Evolutionary conservation across 2,329 filamentous ascomycete genomes (phyloP).

Genomic region (Metarhizium humberi): DNA sequence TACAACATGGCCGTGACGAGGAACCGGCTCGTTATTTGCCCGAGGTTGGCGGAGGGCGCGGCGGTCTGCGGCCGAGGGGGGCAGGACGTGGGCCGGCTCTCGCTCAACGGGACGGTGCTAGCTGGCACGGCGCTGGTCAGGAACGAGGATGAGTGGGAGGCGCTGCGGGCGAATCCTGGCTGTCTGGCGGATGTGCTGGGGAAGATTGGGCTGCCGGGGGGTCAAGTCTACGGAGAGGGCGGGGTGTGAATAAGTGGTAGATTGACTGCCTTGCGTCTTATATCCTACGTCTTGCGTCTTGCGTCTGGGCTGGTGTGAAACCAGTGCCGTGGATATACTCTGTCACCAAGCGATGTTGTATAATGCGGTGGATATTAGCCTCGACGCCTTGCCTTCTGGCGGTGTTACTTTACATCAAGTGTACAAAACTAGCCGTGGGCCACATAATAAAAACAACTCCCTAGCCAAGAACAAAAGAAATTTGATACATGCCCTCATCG

Average conservation of each 20-base stretch:
- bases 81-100: slow-evolving; percentile 31
- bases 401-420: too few relatives aligned
- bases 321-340: too few relatives aligned
- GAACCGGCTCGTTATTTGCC: slow-evolving; percentile 42
- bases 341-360: too few relatives aligned
- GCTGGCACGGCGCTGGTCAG: slow-evolving; percentile 57
- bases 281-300: too few relatives aligned
- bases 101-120: slow-evolving; percentile 53
- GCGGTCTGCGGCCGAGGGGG: slow-evolving; percentile 19
- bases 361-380: too few relatives aligned
- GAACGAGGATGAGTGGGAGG: slow-evolving; percentile 47
- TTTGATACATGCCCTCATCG: too few relatives aligned
- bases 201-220: slow-evolving; percentile 20
- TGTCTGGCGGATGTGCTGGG: slow-evolving; percentile 10
- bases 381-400: too few relatives aligned
- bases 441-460: too few relatives aligned
- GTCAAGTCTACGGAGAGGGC: neutral
- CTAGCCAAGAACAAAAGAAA: too few relatives aligned
- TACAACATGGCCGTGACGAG: slow-evolving; percentile 56
- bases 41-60: slow-evolving; percentile 42
- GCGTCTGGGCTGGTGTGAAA: too few relatives aligned
- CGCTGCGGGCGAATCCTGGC: slow-evolving; percentile 29
- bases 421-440: too few relatives aligned
- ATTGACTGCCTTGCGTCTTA: too few relatives aligned
- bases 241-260: neutral